Conservation (phyloP, 2,329 filamentous ascomycete species). For the Curvularia spicifera region DNA sequence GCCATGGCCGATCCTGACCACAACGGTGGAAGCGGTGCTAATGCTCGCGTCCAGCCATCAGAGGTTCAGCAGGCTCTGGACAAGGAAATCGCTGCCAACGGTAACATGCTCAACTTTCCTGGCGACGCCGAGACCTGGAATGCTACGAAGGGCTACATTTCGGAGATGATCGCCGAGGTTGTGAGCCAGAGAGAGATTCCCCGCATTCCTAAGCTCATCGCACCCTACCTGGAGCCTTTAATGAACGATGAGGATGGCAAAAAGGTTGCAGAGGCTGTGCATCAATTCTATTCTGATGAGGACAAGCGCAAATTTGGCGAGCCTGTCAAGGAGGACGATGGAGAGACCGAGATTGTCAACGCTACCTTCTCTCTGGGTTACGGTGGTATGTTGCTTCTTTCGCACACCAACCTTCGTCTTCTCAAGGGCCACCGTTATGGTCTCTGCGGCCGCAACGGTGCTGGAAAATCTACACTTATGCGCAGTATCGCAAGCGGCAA, state of each 20-base stretch:
- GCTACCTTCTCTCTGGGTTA: slow-evolving; percentile 97
- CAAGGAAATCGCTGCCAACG: slow-evolving; percentile 73
- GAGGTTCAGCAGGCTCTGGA: slow-evolving; percentile 80
- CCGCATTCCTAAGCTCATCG: slow-evolving; percentile 72
- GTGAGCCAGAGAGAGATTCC: slow-evolving; percentile 80
- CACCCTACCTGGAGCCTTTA: slow-evolving; percentile 77
- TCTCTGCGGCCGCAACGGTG: slow-evolving; percentile 94
- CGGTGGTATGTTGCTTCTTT: slow-evolving; percentile 94
- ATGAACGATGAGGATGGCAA: slow-evolving; percentile 68
- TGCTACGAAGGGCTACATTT: slow-evolving; percentile 74
- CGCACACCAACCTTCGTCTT: slow-evolving; percentile 91
- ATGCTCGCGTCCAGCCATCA: slow-evolving; percentile 71
- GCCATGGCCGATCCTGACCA: slow-evolving; percentile 74
- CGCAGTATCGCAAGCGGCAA: slow-evolving; percentile 94
- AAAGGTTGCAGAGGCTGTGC: slow-evolving; percentile 73
- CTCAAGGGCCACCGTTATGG: slow-evolving; percentile 97
- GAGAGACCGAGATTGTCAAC: slow-evolving; percentile 95
- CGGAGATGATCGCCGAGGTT: slow-evolving; percentile 84
- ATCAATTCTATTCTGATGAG: slow-evolving; percentile 79
- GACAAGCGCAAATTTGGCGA: slow-evolving; percentile 87
- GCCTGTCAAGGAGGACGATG: slow-evolving; percentile 85
- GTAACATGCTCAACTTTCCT: slow-evolving; percentile 65
- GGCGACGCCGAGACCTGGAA: slow-evolving; percentile 69
- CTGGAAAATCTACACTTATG: slow-evolving; percentile 99
- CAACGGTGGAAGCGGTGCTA: slow-evolving; percentile 60